These are phyloP conservation scores for Fusarium siculi DNA, from an alignment of 2,329 filamentous ascomycete species.

Conservation along the genomic window DNA sequence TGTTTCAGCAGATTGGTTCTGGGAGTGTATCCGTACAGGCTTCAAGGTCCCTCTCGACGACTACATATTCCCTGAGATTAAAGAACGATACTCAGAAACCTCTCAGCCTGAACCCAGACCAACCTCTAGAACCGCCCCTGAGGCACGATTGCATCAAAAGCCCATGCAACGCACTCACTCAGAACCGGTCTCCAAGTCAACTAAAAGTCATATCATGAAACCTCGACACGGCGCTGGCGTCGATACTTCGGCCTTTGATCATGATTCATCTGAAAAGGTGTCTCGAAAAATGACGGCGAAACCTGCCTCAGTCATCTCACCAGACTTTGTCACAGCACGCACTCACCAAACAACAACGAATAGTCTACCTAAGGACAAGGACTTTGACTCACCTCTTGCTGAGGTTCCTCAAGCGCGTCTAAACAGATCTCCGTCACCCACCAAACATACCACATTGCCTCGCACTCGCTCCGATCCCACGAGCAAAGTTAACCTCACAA, in stretches of 20 bases:
- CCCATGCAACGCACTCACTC: constrained; percentile 37
- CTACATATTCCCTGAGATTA: constrained; percentile 61
- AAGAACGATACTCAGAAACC: constrained; percentile 43
- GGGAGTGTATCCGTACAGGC: constrained; percentile 76
- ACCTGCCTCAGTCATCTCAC: constrained; percentile 41
- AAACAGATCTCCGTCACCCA: constrained; percentile 54
- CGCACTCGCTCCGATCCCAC: constrained; percentile 55
- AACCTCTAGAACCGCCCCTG: not conserved
- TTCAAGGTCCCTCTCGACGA: constrained; percentile 56
- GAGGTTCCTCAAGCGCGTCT: constrained; percentile 55
- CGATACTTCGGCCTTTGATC: constrained; percentile 54
- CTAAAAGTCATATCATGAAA: constrained; percentile 27
- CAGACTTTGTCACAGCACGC: constrained; percentile 56
- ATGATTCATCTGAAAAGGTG: constrained; percentile 42
- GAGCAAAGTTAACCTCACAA: constrained; percentile 6
- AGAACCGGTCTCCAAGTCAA: constrained; percentile 23
- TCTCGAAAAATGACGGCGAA: constrained; percentile 14
- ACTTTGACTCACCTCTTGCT: constrained; percentile 51
- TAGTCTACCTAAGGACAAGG: constrained; percentile 35
- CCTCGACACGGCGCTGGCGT: constrained; percentile 45
- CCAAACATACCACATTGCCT: constrained; percentile 38
- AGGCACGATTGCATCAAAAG: constrained; percentile 14
- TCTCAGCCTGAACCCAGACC: constrained; percentile 12
- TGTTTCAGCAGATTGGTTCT: constrained; percentile 86
- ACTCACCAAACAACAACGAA: constrained; percentile 49